Evolutionary conservation across 495 filamentous ascomycete species (phyloP).

Genomic region (Talaromyces liani): DNA sequence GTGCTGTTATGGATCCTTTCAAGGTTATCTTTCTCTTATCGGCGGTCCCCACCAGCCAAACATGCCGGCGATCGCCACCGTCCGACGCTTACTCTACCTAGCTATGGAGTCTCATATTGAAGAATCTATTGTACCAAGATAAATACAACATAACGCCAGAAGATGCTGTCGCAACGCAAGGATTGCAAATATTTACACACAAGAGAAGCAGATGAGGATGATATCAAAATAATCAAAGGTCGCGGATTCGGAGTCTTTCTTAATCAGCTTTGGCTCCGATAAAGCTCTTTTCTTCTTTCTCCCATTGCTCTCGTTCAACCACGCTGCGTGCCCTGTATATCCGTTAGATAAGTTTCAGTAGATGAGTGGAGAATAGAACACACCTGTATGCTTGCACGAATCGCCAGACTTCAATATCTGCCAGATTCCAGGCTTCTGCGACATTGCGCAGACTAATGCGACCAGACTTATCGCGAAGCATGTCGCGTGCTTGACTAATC

Average conservation of each 20-base stretch:
- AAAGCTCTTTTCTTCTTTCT: constrained; percentile 37
- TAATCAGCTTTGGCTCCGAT: constrained; percentile 20
- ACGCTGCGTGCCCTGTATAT: constrained; percentile 39
- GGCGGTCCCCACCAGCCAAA: not conserved
- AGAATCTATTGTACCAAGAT: not conserved
- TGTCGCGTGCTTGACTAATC: constrained; percentile 49
- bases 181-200: constrained; percentile 1
- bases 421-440: constrained; percentile 88
- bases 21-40: not conserved
- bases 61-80: constrained; percentile 37
- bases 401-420: constrained; percentile 87
- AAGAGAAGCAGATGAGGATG: constrained; percentile 9
- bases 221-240: not conserved
- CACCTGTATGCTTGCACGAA: constrained; percentile 69
- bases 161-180: constrained; percentile 3
- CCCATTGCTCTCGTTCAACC: constrained; percentile 39
- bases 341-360: too few relatives aligned
- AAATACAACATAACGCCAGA: not conserved
- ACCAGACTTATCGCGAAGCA: constrained; percentile 27
- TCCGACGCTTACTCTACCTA: constrained; percentile 20
- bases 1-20: not conserved
- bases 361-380: too few relatives aligned
- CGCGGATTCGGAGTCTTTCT: not conserved
- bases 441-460: constrained; percentile 44
- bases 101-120: too few relatives aligned